A percentile compares a stretch with the other conserved stretches of the same genome.
phyloP scores from a whole-genome alignment of 129 eudicot species.

The carrot (Daucus carota) region DH1_v3.0 NC_030385.2:42304001-42304500 shows the following conservation, averaged over 20 bases:
- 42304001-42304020: not conserved
- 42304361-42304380: no score
- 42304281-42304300: not conserved
- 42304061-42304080: not conserved
- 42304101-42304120: no score
- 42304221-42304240: not conserved
- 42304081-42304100: not conserved
- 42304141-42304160: no score
- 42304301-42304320: not conserved
- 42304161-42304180: no score
- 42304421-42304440: not conserved
- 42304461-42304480: not conserved
- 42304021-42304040: not conserved
- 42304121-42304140: no score
- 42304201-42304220: not conserved
- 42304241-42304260: not conserved
- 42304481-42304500: slow-evolving; percentile 7
- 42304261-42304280: not conserved
- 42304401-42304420: not conserved
- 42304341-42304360: not conserved
- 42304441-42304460: not conserved
- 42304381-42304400: not conserved
- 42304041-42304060: not conserved
- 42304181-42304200: not conserved
- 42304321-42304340: not conserved